These are phyloP conservation scores for Cantharellus cinnabarinus DNA, from an alignment of 768 basidiomycete genomes.

Conservation along the genomic window DNA sequence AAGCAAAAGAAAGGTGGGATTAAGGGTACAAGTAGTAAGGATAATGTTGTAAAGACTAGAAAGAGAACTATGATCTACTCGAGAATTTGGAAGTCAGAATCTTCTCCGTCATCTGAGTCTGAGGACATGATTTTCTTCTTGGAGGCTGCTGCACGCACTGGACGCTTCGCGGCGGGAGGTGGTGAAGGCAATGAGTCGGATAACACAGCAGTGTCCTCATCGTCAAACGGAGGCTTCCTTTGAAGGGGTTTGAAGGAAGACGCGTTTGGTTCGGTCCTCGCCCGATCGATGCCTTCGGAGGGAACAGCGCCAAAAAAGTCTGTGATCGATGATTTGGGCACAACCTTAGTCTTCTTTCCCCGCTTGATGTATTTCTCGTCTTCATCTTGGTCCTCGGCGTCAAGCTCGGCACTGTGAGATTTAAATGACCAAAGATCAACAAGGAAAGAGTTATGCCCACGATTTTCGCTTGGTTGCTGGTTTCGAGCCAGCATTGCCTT, in stretches of 20 bases:
- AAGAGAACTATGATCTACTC: no score
- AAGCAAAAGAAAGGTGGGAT: no score
- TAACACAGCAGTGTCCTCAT: constrained; percentile 16
- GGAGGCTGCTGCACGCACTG: constrained; percentile 4
- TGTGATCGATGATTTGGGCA: constrained; percentile 24
- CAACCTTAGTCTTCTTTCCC: constrained; percentile 21
- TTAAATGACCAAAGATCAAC: constrained; percentile 8
- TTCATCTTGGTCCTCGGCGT: constrained; percentile 23
- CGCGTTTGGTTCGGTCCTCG: constrained; percentile 11
- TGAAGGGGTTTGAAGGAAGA: constrained; percentile 7
- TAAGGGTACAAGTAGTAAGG: no score
- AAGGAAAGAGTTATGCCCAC: neutral
- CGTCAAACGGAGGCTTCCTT: constrained; percentile 17
- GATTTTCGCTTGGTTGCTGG: constrained; percentile 36
- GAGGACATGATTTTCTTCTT: neutral
- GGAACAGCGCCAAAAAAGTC: constrained; percentile 32
- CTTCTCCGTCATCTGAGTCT: no score
- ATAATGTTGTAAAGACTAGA: no score
- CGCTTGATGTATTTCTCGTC: constrained; percentile 30
- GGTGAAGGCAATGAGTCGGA: constrained; percentile 2
- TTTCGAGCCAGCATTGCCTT: constrained; percentile 27
- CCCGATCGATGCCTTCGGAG: constrained; percentile 9
- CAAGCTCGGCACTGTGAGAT: constrained; percentile 17
- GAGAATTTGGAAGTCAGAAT: no score
- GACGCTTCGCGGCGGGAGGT: constrained; percentile 2